Evolutionary conservation across 345 rosid species (phyloP).

Genomic region (Moringa oleifera): DNA sequence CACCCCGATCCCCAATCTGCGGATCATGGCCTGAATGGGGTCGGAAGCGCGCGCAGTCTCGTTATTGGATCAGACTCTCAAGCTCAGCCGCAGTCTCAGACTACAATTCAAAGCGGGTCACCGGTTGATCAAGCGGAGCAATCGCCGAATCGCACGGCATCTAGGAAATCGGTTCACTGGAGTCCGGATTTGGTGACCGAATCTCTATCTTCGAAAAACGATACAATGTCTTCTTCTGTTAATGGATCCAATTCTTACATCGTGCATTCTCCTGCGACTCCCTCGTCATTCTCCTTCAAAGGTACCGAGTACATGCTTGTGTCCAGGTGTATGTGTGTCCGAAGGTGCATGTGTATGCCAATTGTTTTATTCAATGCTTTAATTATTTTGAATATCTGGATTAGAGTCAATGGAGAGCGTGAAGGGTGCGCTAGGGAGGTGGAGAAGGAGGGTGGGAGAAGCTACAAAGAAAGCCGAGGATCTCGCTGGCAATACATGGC

Average conservation of each 20-base stretch:
- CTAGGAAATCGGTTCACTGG: slow-evolving; percentile 69
- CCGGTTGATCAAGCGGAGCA: slow-evolving; percentile 18
- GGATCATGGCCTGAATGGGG: slow-evolving; percentile 27
- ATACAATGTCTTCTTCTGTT: slow-evolving; percentile 10
- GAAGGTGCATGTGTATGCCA: background rate
- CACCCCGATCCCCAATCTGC: slow-evolving; percentile 18
- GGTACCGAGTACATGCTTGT: slow-evolving; percentile 33
- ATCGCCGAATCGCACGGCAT: slow-evolving; percentile 23
- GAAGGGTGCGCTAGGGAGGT: slow-evolving; percentile 52
- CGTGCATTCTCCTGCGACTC: slow-evolving; percentile 31
- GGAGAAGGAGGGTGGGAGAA: slow-evolving; percentile 54
- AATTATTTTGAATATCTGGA: slow-evolving; percentile 17
- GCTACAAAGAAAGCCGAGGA: slow-evolving; percentile 63
- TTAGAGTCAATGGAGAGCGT: slow-evolving; percentile 46
- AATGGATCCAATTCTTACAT: slow-evolving; percentile 52
- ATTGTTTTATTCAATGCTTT: background rate
- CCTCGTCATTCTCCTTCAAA: slow-evolving; percentile 40
- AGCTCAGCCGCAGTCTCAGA: slow-evolving; percentile 17
- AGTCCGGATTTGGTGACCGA: slow-evolving; percentile 64
- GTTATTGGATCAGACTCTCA: slow-evolving; percentile 25
- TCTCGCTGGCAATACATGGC: slow-evolving; percentile 57
- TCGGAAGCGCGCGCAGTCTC: slow-evolving; percentile 21
- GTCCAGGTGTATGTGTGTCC: background rate
- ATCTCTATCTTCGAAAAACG: slow-evolving; percentile 31
- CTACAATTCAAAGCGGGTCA: slow-evolving; percentile 20